These are phyloP conservation scores for Linnemannia elongata DNA, from an alignment of 192 early-diverging fungal genomes.

Conservation along the genomic window DNA sequence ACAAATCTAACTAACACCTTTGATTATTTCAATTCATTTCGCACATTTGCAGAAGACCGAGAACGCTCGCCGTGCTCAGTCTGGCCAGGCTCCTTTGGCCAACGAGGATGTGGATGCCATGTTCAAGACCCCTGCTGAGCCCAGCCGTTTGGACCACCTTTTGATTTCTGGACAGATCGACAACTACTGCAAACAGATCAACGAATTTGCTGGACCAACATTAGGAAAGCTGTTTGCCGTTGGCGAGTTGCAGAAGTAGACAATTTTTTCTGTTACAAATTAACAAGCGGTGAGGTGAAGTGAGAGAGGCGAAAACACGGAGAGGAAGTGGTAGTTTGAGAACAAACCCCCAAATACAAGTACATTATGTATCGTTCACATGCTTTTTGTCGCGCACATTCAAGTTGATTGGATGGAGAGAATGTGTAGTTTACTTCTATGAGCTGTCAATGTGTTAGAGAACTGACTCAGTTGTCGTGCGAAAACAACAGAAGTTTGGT, in stretches of 20 bases:
- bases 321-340: not conserved
- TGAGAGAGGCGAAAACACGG: not conserved
- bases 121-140: constrained; percentile 85
- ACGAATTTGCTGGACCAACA: constrained; percentile 94
- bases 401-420: too few species aligned
- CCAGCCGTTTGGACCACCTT: constrained; percentile 90
- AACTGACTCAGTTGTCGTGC: too few species aligned
- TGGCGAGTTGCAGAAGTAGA: constrained; percentile 79
- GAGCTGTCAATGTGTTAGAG: too few species aligned
- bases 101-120: constrained; percentile 84
- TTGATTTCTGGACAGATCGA: constrained; percentile 93
- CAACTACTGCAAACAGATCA: constrained; percentile 92
- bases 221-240: constrained; percentile 92
- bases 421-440: too few species aligned
- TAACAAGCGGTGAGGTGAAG: not conserved
- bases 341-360: constrained; percentile 3
- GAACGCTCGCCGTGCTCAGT: constrained; percentile 81
- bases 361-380: not conserved
- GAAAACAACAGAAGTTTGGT: too few species aligned
- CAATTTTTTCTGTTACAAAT: not conserved
- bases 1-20: constrained; percentile 7
- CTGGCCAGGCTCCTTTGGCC: constrained; percentile 77
- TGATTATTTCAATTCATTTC: constrained; percentile 16
- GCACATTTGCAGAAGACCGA: constrained; percentile 63
- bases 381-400: not conserved